Evolutionary conservation across 306 rosid species (phyloP).

Genomic region (Gastrolobium bilobum): DNA sequence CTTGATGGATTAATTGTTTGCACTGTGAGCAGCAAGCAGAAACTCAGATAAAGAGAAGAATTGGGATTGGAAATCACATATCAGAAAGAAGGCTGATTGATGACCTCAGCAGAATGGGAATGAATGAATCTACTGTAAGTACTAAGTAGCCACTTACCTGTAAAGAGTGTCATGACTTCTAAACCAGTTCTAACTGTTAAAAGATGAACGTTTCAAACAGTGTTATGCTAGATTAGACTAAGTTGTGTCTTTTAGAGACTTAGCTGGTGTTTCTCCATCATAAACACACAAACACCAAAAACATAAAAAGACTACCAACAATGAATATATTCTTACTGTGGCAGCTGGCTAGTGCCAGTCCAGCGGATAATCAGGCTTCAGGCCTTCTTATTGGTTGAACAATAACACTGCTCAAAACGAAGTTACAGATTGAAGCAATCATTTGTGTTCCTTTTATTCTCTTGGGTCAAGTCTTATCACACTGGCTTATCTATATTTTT

Average conservation of each 20-base stretch:
- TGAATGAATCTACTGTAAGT: conserved; percentile 97
- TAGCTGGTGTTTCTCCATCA: conserved; percentile 7
- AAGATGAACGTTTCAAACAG: conserved; percentile 19
- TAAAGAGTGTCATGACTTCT: neutral
- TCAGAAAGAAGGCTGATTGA: conserved; percentile 96
- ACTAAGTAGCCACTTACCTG: conserved; percentile 48
- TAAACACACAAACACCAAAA: conserved; percentile 10
- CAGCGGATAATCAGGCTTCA: conserved; percentile 17
- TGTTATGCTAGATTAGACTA: neutral
- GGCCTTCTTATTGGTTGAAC: conserved; percentile 11
- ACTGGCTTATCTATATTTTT: neutral
- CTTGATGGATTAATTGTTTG: conserved; percentile 18
- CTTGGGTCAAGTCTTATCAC: conserved; percentile 26
- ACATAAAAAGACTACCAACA: neutral
- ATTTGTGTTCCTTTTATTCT: neutral
- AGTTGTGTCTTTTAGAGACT: conserved; percentile 5
- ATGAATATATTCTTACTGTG: conserved; percentile 13
- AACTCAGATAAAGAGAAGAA: conserved; percentile 95
- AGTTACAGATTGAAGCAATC: conserved; percentile 25
- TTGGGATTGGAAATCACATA: conserved; percentile 95
- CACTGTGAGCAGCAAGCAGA: conserved; percentile 90
- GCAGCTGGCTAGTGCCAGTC: conserved; percentile 2
- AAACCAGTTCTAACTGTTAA: conserved; percentile 37
- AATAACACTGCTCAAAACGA: conserved; percentile 12
- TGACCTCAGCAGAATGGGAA: conserved; percentile 92